phyloP scores from a whole-genome alignment of 805 yeast species.

The Candida railenensis region DNA sequence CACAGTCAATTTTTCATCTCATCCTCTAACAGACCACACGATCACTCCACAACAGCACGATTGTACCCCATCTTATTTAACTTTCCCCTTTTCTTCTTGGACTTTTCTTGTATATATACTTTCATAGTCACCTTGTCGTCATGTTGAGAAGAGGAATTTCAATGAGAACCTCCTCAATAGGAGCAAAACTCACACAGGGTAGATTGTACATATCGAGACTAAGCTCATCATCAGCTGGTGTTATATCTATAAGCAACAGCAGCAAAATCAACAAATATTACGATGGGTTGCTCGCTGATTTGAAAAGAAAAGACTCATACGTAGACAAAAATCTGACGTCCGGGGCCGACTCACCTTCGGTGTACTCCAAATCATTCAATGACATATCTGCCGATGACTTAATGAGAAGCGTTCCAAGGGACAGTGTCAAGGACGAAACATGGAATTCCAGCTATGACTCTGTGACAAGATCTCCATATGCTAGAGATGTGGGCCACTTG shows the following conservation, averaged over 20 bases:
- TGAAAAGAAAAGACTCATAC: conserved; percentile 1
- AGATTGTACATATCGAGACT: not conserved
- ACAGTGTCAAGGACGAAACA: conserved; percentile 8
- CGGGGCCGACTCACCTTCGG: not conserved
- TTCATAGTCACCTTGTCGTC: not conserved
- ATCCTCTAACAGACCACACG: not conserved
- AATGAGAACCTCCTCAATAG: no score
- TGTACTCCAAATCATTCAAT: conserved; percentile 3
- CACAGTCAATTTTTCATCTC: not conserved
- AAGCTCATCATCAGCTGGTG: not conserved
- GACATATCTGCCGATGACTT: conserved; percentile 1
- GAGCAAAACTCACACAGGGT: no score
- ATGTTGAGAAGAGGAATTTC: not conserved
- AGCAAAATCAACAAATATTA: not conserved
- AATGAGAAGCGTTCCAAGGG: not conserved
- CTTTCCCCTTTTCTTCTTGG: not conserved
- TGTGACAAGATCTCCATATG: conserved; percentile 41
- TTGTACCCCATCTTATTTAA: not conserved
- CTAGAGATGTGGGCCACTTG: conserved; percentile 61
- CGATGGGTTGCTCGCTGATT: conserved; percentile 1
- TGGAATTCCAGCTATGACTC: conserved; percentile 45
- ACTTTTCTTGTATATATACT: not conserved
- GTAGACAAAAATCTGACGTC: not conserved
- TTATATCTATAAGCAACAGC: not conserved
- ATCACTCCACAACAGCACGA: not conserved